These are phyloP conservation scores for Ochetophila trinervis DNA, from an alignment of 306 rosid species.

Conservation along the genomic window DNA sequence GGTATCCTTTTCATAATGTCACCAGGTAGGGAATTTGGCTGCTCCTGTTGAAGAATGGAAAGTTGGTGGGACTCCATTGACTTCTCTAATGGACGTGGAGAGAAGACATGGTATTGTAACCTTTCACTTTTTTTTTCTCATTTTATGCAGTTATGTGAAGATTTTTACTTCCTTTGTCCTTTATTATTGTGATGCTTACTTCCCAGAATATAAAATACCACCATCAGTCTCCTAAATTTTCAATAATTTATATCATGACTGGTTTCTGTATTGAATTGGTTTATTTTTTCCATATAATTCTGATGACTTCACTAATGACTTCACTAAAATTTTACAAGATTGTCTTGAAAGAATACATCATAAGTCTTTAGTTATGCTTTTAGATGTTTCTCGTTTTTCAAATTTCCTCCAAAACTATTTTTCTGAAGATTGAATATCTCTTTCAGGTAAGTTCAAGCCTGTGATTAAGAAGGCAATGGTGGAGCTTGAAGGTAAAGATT, in stretches of 20 bases:
- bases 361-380: neutral
- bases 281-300: no score
- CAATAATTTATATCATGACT: neutral
- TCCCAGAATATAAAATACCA: neutral
- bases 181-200: slow-evolving; percentile 6
- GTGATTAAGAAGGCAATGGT: slow-evolving; percentile 99
- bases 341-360: neutral
- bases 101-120: slow-evolving; percentile 81
- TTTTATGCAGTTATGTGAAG: neutral
- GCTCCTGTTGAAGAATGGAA: slow-evolving; percentile 93
- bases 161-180: neutral
- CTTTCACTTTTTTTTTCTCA: neutral
- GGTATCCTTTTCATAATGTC: slow-evolving; percentile 10
- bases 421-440: slow-evolving; percentile 23
- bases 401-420: slow-evolving; percentile 7
- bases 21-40: slow-evolving; percentile 83
- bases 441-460: slow-evolving; percentile 92
- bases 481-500: slow-evolving; percentile 83
- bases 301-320: no score
- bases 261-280: no score
- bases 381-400: neutral
- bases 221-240: neutral
- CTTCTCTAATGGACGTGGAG: slow-evolving; percentile 93
- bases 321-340: neutral
- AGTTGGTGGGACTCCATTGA: slow-evolving; percentile 92